Evolutionary conservation across 139 green algal genomes (phyloP).

Genomic region (Haematococcus lacustris): DNA sequence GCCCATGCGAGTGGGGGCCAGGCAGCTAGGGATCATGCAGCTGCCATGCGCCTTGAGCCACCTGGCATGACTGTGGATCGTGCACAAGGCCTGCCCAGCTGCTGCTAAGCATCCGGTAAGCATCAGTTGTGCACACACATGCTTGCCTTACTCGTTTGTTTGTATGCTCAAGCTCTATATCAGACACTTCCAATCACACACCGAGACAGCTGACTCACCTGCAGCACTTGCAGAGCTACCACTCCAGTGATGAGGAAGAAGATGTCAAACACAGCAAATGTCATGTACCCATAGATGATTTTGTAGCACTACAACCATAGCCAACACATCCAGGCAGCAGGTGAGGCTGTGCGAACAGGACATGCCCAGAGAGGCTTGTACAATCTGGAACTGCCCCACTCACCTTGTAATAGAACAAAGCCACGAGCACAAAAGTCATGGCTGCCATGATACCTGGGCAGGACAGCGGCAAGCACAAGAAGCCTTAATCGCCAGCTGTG

Average conservation of each 20-base stretch:
- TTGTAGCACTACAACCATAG: constrained; percentile 55
- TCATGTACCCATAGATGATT: constrained; percentile 92
- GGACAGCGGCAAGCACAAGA: no score
- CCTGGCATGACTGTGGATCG: no score
- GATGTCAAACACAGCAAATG: constrained; percentile 85
- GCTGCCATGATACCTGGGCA: constrained; percentile 48
- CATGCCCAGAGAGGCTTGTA: not conserved
- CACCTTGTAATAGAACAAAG: constrained; percentile 86
- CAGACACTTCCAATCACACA: not conserved
- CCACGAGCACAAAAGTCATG: constrained; percentile 87
- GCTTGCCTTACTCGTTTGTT: no score
- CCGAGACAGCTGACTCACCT: constrained; percentile 8
- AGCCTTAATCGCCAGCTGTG: no score
- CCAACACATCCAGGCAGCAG: not conserved
- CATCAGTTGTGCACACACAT: no score
- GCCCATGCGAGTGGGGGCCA: no score
- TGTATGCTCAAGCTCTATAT: no score
- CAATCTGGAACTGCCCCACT: not conserved
- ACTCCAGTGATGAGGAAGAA: constrained; percentile 85
- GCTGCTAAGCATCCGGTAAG: no score
- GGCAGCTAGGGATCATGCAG: no score
- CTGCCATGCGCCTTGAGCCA: no score
- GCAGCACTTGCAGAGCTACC: constrained; percentile 32
- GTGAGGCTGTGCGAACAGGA: not conserved
- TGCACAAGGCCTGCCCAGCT: no score